Base-by-base conservation (phyloP, 352 stramenopile genomes). In the Phytophthora cryptogea region DNA sequence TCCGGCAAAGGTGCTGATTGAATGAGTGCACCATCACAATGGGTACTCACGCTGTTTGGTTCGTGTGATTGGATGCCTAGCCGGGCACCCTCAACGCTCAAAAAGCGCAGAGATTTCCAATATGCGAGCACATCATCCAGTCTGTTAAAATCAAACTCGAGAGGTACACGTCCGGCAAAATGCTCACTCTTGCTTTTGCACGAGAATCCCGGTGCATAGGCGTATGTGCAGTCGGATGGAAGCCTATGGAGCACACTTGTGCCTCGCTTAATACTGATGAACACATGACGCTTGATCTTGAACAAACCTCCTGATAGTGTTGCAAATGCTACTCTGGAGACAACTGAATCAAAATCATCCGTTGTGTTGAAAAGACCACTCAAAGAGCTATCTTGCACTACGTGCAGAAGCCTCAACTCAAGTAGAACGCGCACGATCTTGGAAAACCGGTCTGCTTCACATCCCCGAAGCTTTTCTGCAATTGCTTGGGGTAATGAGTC, bases 251-350 rank as follows among this genome's bases (percentile, higher is more conserved):
- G 57, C 8, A 87, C 51, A n/a, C 60, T 84, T 43, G 65, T 66
- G 9, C 84, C 84, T 45, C 74, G 73, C 33, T 81, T 87, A 10
- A 92, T 46, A 17, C 64, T 66, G 33, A 92, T 90, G 17, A 58
- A 64, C 44, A 67, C 76, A 37, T 52, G 67, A 16, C 74, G 52
- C 35, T 82, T 86, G 32, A 90, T 59, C 54, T 68, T 63, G 40
- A 92, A 88, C 8, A 90, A 41, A 5, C 83, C 83, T 20, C 83
- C 83, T 0, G 83, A 89, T 13, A 92, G 60, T 1, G 83, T 90
- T 10, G 81, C 79, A 54, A 86, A 90, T 8, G 83, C 83, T 6
- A 92, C 80, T 39, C 86, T 78, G 4, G 83, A 92, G 52, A 92
- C 83, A 35, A 86, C 76, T 14, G 79, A 74, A 54, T 92, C 83